phyloP scores from a whole-genome alignment of 2,329 filamentous ascomycete genomes.

The Paecilomyces sp. region DNA sequence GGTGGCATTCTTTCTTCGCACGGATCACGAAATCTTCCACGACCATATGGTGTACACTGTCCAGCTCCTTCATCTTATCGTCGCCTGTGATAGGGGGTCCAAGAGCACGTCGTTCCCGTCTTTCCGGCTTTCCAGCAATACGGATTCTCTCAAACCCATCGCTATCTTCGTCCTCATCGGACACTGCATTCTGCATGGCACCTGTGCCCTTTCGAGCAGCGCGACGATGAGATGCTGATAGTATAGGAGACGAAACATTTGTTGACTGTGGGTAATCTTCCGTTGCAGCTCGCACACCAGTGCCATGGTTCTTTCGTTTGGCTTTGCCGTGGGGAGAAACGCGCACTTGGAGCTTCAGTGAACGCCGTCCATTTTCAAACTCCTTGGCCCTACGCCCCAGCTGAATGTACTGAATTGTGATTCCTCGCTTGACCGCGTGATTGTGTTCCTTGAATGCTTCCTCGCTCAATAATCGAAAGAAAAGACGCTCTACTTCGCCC shows the following conservation, averaged over 20 bases:
- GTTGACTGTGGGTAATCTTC: slow-evolving; percentile 54
- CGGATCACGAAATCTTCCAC: slow-evolving; percentile 41
- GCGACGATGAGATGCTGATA: slow-evolving; percentile 36
- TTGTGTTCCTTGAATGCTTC: slow-evolving; percentile 68
- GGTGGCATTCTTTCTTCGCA: slow-evolving; percentile 36
- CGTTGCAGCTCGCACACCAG: slow-evolving; percentile 25
- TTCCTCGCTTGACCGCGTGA: slow-evolving; percentile 55
- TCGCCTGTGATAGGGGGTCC: slow-evolving; percentile 43
- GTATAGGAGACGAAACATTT: slow-evolving; percentile 59
- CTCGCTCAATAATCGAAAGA: slow-evolving; percentile 67
- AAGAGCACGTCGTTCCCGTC: slow-evolving; percentile 19
- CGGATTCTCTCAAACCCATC: slow-evolving; percentile 38
- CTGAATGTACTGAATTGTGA: slow-evolving; percentile 62
- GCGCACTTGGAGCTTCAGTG: slow-evolving; percentile 49
- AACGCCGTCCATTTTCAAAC: slow-evolving; percentile 37
- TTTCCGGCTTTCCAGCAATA: slow-evolving; percentile 22
- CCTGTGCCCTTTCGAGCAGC: slow-evolving; percentile 12
- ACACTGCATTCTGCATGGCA: slow-evolving; percentile 13
- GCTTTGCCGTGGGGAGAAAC: slow-evolving; percentile 37
- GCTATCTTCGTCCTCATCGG: slow-evolving; percentile 25
- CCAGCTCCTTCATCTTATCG: slow-evolving; percentile 33
- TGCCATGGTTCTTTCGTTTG: slow-evolving; percentile 18
- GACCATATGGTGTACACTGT: slow-evolving; percentile 36
- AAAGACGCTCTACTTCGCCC: slow-evolving; percentile 75
- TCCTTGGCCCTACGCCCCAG: slow-evolving; percentile 38